Base-by-base conservation (phyloP, 345 rosid genomes). In the Syzygium oleosum region DNA sequence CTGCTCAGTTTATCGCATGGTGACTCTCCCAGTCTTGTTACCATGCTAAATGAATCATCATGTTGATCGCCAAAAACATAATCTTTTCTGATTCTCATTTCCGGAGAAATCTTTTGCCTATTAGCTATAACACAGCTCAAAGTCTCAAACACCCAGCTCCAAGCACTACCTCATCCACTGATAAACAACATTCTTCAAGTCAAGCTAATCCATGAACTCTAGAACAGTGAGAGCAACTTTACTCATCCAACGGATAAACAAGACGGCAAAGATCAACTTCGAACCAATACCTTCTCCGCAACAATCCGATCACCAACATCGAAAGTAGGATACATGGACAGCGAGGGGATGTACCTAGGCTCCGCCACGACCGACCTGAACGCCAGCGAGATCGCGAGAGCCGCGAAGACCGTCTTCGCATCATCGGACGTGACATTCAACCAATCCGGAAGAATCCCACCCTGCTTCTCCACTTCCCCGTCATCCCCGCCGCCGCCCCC, bases 311-410 rank as follows among this genome's bases (percentile, higher is more conserved):
- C 99, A 84, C 99, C 99, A 46, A 96, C 98, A 92, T 96, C 98
- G 90, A 98, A 96, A 29, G 98, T 96, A 51, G 99, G 99, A 94
- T 96, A 98, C 99, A 98, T 98, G 51, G 99, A 98, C 94, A 98
- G 89, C 85, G 98, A 96, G 91, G 99, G 99, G 89, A 98, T 98
- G 89, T 90, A 98, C 91, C 99, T 94, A 4, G 99, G 98, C 94
- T 98, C 99, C 19, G 98, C 99, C 78, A 96, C 92, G 80, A 98
- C 95, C 80, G 94, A 86, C 90, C 98, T 90, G 90, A 98, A 98
- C 21, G 99, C 99, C 38, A 96, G 86, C 25, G 98, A 95, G 31
- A 98, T 92, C 46, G 94, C 93, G 27, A 98, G 61, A 3, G 98
- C 99, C 51, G 94, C 93, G 61, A 96, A 78, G 86, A 98, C 98